Conservation (phyloP, 2,329 filamentous ascomycete genomes). For the Chrysosporium keratinophilum region DNA sequence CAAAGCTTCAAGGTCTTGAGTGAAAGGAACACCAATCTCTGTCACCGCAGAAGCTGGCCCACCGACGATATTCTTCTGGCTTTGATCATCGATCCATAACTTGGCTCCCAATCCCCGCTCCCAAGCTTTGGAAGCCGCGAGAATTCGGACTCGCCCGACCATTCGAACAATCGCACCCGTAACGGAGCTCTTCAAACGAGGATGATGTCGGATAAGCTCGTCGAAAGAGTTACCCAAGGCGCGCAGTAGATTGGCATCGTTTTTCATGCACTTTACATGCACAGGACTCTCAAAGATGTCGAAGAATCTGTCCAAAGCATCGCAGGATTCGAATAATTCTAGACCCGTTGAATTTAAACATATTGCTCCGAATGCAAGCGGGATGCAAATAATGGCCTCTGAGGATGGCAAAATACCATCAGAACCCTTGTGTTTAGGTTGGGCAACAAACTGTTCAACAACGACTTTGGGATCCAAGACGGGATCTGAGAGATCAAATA, state of each 20-base stretch:
- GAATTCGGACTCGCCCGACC: slow-evolving; percentile 66
- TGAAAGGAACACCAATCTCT: slow-evolving; percentile 26
- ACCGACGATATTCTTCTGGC: slow-evolving; percentile 52
- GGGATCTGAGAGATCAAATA: slow-evolving; percentile 22
- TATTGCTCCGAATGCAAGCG: slow-evolving; percentile 82
- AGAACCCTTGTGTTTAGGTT: slow-evolving; percentile 38
- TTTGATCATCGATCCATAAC: slow-evolving; percentile 53
- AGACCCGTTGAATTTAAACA: slow-evolving; percentile 82
- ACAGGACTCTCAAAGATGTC: slow-evolving; percentile 92
- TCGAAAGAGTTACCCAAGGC: slow-evolving; percentile 79
- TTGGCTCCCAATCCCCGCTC: slow-evolving; percentile 66
- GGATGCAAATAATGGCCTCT: slow-evolving; percentile 79
- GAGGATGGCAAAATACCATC: slow-evolving; percentile 72
- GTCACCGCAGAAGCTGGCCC: slow-evolving; percentile 34
- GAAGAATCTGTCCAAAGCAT: slow-evolving; percentile 75
- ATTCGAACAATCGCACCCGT: slow-evolving; percentile 79
- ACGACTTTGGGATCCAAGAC: slow-evolving; percentile 20
- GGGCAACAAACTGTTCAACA: slow-evolving; percentile 26
- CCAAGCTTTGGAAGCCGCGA: slow-evolving; percentile 61
- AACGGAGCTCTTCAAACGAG: slow-evolving; percentile 66
- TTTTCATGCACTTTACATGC: slow-evolving; percentile 75
- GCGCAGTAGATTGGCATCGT: slow-evolving; percentile 60
- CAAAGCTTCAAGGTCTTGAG: slow-evolving; percentile 21
- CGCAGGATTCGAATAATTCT: slow-evolving; percentile 73
- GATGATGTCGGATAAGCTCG: slow-evolving; percentile 88